These are phyloP conservation scores for Scedosporium aurantiacum DNA, from an alignment of 2,329 filamentous ascomycete species.

Conservation along the genomic window DNA sequence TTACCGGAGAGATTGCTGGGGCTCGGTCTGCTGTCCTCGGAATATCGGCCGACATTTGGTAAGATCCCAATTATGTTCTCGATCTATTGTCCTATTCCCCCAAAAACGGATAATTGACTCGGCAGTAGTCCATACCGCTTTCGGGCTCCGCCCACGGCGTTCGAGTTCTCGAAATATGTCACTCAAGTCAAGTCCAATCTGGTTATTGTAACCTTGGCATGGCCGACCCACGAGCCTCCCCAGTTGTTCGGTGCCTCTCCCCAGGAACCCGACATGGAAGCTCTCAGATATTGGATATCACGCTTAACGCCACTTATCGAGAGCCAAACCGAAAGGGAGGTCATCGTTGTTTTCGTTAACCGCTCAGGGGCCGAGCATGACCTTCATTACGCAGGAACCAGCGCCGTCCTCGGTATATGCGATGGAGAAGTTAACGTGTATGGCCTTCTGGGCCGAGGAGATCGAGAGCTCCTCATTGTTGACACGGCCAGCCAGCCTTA, in stretches of 20 bases:
- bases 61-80: background rate
- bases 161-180: slow-evolving; percentile 37
- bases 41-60: slow-evolving; percentile 48
- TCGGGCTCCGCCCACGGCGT: slow-evolving; percentile 7
- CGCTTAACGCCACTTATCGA: slow-evolving; percentile 56
- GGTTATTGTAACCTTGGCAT: slow-evolving; percentile 65
- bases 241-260: slow-evolving; percentile 33
- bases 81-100: background rate
- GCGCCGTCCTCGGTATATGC: slow-evolving; percentile 55
- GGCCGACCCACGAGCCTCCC: slow-evolving; percentile 50
- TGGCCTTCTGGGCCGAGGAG: slow-evolving; percentile 56
- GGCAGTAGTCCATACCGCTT: slow-evolving; percentile 7
- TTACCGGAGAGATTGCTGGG: slow-evolving; percentile 24
- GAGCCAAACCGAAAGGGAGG: slow-evolving; percentile 38
- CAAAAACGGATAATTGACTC: background rate
- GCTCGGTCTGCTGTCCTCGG: slow-evolving; percentile 39
- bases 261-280: slow-evolving; percentile 57
- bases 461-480: slow-evolving; percentile 56
- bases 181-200: slow-evolving; percentile 47
- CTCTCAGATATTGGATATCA: slow-evolving; percentile 63
- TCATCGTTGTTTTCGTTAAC: slow-evolving; percentile 64
- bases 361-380: slow-evolving; percentile 55
- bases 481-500: slow-evolving; percentile 41
- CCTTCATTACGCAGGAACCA: slow-evolving; percentile 62
- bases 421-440: slow-evolving; percentile 56